A percentile compares a stretch with the other conserved stretches of the same genome.
Evolutionary conservation across 2,329 filamentous ascomycete species (phyloP).

Genomic region (Penicillium sp.): DNA sequence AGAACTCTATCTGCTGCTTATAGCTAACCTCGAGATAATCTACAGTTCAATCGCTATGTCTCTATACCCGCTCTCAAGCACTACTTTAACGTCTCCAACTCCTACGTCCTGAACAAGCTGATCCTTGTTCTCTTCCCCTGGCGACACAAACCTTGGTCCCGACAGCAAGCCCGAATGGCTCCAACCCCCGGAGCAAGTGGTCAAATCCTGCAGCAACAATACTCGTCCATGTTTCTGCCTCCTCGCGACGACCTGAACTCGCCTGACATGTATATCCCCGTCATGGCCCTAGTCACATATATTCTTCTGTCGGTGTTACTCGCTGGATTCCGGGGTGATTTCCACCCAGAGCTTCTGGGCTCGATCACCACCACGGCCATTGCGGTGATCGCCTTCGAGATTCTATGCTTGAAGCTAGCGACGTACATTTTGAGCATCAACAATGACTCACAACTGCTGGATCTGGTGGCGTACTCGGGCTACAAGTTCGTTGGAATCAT

Average conservation of each 20-base stretch:
- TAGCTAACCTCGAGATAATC: background rate
- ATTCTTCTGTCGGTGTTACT: slow-evolving; percentile 90
- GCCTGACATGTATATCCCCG: slow-evolving; percentile 98
- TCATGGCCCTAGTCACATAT: slow-evolving; percentile 97
- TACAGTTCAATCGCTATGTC: slow-evolving; percentile 75
- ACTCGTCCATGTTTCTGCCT: slow-evolving; percentile 68
- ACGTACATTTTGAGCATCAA: slow-evolving; percentile 93
- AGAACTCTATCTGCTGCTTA: background rate
- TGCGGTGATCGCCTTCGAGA: slow-evolving; percentile 80
- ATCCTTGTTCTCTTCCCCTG: slow-evolving; percentile 94
- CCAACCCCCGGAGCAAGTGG: slow-evolving; percentile 52
- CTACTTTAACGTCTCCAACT: slow-evolving; percentile 99
- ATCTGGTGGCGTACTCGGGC: slow-evolving; percentile 91
- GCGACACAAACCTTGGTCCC: slow-evolving; percentile 96
- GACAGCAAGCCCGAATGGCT: slow-evolving; percentile 67
- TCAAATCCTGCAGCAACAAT: slow-evolving; percentile 60
- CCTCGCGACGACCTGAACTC: slow-evolving; percentile 95
- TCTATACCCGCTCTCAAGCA: slow-evolving; percentile 93
- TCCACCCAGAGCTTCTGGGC: slow-evolving; percentile 90
- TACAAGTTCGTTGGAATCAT: slow-evolving; percentile 99
- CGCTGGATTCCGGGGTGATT: slow-evolving; percentile 83
- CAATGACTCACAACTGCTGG: slow-evolving; percentile 88
- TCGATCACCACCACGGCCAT: slow-evolving; percentile 83
- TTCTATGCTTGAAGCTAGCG: slow-evolving; percentile 84
- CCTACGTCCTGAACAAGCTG: slow-evolving; percentile 91